phyloP scores from a whole-genome alignment of 805 yeast genomes.

The Yarrowia keelungensis region DNA sequence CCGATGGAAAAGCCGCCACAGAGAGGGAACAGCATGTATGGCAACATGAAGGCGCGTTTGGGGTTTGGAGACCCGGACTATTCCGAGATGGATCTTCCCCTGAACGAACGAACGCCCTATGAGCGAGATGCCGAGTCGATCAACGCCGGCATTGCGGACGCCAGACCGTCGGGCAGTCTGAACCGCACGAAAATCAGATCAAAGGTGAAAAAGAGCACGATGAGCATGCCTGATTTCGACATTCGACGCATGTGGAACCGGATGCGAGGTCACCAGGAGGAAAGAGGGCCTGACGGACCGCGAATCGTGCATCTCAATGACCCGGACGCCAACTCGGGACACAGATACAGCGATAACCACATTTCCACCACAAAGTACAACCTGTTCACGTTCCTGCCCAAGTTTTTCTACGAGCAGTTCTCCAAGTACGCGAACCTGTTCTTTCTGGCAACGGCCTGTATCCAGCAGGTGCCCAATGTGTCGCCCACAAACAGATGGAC shows the following conservation, averaged over 20 bases:
- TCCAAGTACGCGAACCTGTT: conserved; percentile 96
- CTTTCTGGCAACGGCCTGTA: conserved; percentile 87
- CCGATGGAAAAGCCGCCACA: conserved; percentile 40
- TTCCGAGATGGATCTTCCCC: conserved; percentile 48
- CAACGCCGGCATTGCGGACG: conserved; percentile 25
- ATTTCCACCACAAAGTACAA: conserved; percentile 96
- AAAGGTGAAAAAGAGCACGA: conserved; percentile 40
- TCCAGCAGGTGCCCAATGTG: conserved; percentile 96
- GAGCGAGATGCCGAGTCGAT: conserved; percentile 18
- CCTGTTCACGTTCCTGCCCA: conserved; percentile 89
- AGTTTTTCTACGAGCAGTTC: conserved; percentile 94
- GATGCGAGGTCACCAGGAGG: conserved; percentile 45
- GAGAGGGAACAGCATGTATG: conserved; percentile 43
- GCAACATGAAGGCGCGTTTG: conserved; percentile 44
- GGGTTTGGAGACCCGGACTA: conserved; percentile 45
- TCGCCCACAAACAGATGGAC: conserved; percentile 96
- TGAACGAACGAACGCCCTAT: conserved; percentile 42
- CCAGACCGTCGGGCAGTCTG: conserved; percentile 17
- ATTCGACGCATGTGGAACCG: conserved; percentile 48
- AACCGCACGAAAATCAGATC: conserved; percentile 39
- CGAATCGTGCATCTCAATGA: conserved; percentile 75
- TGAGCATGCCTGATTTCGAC: conserved; percentile 48
- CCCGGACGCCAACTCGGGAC: conserved; percentile 59
- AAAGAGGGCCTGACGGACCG: conserved; percentile 54
- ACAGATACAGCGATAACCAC: conserved; percentile 77